Base-by-base conservation (phyloP, 345 rosid species). In the Geranium brycei region DNA sequence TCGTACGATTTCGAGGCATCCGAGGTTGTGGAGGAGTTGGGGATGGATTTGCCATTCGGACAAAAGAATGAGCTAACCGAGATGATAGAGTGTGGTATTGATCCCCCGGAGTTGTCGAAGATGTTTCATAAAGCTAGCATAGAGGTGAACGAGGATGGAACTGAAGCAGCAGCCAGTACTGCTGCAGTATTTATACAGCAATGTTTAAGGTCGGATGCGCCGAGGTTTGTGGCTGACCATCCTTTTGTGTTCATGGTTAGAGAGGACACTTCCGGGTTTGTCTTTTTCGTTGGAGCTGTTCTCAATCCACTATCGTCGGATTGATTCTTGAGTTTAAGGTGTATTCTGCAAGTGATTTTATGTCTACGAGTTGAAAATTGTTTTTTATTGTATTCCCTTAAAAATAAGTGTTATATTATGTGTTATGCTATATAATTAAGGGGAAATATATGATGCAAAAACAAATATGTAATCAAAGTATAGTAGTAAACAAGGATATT, bases 201-300 rank as follows among this genome's bases (percentile, higher is more conserved):
- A 4, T 2, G 16, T 19, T 0, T 1, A 15, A 5, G 23, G n/a
- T n/a, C n/a, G 47, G 59, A 38, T 0, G 8, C 16, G 7, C 60
- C 60, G 17, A 55, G 41, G 23, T 69, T 69, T 69, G 72, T 69
- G 13, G 72, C 63, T 16, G 60, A 69, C 51, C 67, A 59, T 63
- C 72, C 72, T 16, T 69, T 69, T 63, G 58, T 69, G 58, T 63
- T 63, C 64, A 58, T 69, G 67, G 58, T 69, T 8, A 58, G 18
- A 28, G 67, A 63, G 51, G 63, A 63, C 12, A 18, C 4, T 10
- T 63, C 72, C n/a, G 32, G 59, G 17, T 19, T 59, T 47, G 59
- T 63, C 14, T 53, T 69, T 11, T 69, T 69, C n/a, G n/a, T 15
- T 17, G 72, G 72, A 53, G 51, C 63, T n/a, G 67, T 63, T 28